Evolutionary conservation across 495 filamentous ascomycete species (phyloP).

Genomic region (Massariosphaeria phaeospora): DNA sequence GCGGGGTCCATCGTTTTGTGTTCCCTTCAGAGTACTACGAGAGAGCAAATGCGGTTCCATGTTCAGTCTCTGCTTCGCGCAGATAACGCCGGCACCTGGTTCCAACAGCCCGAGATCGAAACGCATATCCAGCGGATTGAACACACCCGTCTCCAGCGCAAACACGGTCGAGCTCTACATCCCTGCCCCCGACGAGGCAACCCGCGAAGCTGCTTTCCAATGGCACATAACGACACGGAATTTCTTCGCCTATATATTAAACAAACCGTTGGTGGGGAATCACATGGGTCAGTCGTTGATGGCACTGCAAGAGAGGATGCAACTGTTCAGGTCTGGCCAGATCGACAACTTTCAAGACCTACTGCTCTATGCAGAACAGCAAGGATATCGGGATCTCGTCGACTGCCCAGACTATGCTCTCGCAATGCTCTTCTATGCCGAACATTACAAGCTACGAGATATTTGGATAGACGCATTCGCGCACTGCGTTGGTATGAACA

Average conservation of each 20-base stretch:
- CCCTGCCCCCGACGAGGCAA: constrained; percentile 49
- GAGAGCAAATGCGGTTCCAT: constrained; percentile 50
- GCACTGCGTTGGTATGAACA: constrained; percentile 64
- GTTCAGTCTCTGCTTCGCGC: constrained; percentile 47
- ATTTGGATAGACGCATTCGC: constrained; percentile 61
- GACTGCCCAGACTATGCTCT: constrained; percentile 56
- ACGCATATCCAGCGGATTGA: constrained; percentile 17
- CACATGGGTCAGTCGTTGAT: constrained; percentile 54
- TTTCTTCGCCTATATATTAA: constrained; percentile 61
- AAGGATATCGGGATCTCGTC: constrained; percentile 59
- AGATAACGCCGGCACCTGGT: constrained; percentile 28
- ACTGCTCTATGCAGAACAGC: constrained; percentile 52
- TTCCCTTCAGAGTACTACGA: constrained; percentile 50
- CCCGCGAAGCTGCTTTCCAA: constrained; percentile 48
- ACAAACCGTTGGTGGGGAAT: constrained; percentile 56
- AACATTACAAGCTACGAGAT: constrained; percentile 50
- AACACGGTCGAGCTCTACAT: constrained; percentile 56
- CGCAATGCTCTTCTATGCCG: constrained; percentile 57
- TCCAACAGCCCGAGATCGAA: not conserved
- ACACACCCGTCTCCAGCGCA: constrained; percentile 4
- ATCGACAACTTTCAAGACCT: constrained; percentile 51
- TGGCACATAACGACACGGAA: constrained; percentile 64
- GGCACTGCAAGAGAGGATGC: constrained; percentile 54
- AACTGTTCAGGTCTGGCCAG: constrained; percentile 47
- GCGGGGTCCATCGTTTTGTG: constrained; percentile 56